These are phyloP conservation scores for Trichoderma sp. DNA, from an alignment of 2,329 filamentous ascomycete genomes.

Conservation along the genomic window DNA sequence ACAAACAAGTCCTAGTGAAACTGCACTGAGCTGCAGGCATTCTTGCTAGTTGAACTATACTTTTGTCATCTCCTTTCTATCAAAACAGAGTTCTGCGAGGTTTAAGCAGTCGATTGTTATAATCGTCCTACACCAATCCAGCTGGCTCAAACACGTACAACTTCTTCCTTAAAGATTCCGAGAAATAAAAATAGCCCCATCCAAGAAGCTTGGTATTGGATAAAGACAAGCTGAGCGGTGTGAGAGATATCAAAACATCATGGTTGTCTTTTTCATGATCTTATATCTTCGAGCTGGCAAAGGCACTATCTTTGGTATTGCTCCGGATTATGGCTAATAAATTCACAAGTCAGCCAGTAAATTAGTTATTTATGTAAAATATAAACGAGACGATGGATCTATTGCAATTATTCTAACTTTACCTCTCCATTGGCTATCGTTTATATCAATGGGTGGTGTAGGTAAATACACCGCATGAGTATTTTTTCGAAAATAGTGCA, in stretches of 20 bases:
- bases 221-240: background rate
- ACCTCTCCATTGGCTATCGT: background rate
- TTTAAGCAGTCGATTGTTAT: too few species aligned
- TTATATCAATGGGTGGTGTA: background rate
- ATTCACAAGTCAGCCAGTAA: too few species aligned
- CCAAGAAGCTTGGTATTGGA: accelerated
- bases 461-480: background rate
- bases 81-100: background rate
- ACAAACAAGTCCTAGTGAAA: background rate
- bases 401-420: too few species aligned
- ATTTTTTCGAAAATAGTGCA: background rate
- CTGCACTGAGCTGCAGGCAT: background rate
- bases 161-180: background rate
- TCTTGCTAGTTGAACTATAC: background rate
- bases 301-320: too few species aligned
- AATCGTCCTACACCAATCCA: background rate
- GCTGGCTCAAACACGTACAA: background rate
- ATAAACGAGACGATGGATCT: too few species aligned
- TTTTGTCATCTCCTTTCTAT: background rate
- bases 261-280: background rate
- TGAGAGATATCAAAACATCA: background rate
- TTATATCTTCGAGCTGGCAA: too few species aligned
- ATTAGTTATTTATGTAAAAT: too few species aligned
- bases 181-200: background rate
- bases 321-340: too few species aligned